Conservation (phyloP, 2,329 filamentous ascomycete species). For the Sporothrix globosa region DNA sequence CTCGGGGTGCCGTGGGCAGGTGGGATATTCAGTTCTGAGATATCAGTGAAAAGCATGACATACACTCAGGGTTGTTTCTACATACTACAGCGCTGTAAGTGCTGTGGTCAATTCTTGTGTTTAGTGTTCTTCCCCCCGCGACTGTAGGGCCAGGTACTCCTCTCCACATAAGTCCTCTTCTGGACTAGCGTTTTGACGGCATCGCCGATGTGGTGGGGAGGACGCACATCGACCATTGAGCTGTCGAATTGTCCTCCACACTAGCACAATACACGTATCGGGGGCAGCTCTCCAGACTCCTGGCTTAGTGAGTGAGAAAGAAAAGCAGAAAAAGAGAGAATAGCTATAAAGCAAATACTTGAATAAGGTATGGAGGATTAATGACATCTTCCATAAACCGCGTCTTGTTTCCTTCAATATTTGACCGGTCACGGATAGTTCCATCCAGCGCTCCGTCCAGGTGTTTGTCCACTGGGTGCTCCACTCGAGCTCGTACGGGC, state of each 20-base stretch:
- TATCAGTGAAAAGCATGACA: neutral
- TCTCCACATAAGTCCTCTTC: neutral
- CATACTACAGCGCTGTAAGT: neutral
- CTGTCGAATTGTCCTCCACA: slow-evolving; percentile 11
- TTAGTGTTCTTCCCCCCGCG: neutral
- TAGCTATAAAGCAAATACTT: neutral
- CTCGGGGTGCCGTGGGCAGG: neutral
- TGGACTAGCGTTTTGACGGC: slow-evolving; percentile 21
- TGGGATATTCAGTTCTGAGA: neutral
- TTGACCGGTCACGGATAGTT: neutral
- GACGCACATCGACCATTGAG: neutral
- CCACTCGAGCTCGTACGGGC: slow-evolving; percentile 19
- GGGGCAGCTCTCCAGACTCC: neutral
- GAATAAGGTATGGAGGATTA: too few species aligned
- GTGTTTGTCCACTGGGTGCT: neutral
- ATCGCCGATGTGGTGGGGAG: slow-evolving; percentile 29
- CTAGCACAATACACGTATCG: neutral
- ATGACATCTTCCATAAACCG: neutral
- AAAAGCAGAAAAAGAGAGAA: neutral
- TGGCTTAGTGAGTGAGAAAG: too few species aligned
- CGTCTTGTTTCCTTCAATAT: neutral
- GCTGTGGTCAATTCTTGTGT: too few species aligned
- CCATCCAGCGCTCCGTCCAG: slow-evolving; percentile 5
- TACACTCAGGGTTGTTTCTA: neutral
- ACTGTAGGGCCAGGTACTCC: too few species aligned